These are phyloP conservation scores for Scenedesmus sp. DNA, from an alignment of 163 green algal species.

Conservation along the genomic window DNA sequence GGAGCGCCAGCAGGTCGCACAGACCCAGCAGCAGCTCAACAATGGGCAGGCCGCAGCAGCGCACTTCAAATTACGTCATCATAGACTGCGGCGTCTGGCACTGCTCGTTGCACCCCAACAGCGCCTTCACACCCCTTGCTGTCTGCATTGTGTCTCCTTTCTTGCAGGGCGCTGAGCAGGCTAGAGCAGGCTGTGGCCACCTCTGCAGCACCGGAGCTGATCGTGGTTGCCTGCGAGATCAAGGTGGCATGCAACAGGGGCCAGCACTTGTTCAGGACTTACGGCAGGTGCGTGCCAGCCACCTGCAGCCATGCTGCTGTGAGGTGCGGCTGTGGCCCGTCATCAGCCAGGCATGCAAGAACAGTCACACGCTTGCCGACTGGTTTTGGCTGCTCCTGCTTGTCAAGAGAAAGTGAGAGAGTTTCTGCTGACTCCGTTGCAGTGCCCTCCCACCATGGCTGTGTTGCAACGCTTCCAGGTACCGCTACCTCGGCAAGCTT, in stretches of 20 bases:
- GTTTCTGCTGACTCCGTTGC: not conserved
- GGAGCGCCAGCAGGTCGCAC: not conserved
- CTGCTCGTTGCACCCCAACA: not conserved
- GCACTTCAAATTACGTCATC: not conserved
- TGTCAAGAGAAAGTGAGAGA: not conserved
- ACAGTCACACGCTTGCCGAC: not conserved
- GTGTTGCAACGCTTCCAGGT: conserved; percentile 12
- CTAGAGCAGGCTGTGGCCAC: conserved; percentile 51
- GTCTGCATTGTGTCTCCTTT: not conserved
- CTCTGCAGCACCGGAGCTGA: conserved; percentile 44
- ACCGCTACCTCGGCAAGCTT: conserved; percentile 45
- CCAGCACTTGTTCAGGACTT: conserved; percentile 36
- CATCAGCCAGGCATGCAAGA: not conserved
- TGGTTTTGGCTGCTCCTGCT: not conserved
- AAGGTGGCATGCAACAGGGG: conserved; percentile 48
- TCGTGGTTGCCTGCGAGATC: conserved; percentile 54
- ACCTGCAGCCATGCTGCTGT: not conserved
- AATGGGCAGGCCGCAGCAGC: not conserved
- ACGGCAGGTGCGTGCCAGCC: conserved; percentile 33
- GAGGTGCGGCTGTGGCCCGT: not conserved
- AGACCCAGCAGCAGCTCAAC: not conserved
- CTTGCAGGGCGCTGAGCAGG: conserved; percentile 38
- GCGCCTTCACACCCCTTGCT: not conserved
- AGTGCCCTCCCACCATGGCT: too few relatives aligned
- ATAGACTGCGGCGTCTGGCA: not conserved